Evolutionary conservation across 345 rosid genomes (phyloP).

Genomic region (Syzygium jambos): DNA sequence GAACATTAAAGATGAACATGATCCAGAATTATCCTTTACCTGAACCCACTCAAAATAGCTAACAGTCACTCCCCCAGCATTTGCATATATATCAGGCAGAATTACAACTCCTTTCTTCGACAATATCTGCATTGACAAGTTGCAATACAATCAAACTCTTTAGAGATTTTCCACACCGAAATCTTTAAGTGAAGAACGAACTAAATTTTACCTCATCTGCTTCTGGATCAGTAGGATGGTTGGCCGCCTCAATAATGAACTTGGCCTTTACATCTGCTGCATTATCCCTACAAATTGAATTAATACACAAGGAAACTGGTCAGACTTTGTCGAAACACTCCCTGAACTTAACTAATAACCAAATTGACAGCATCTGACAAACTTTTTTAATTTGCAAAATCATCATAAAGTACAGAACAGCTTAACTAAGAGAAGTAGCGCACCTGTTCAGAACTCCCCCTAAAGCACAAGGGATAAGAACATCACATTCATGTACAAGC

Average conservation of each 20-base stretch:
- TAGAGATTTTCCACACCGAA: neutral
- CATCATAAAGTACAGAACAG: neutral
- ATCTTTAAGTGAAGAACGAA: neutral
- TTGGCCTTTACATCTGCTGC: slow-evolving; percentile 90
- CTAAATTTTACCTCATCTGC: slow-evolving; percentile 77
- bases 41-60: slow-evolving; percentile 99
- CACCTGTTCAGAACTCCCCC: slow-evolving; percentile 96
- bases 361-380: neutral
- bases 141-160: neutral
- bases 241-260: slow-evolving; percentile 94
- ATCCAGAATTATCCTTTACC: slow-evolving; percentile 26
- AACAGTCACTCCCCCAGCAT: slow-evolving; percentile 96
- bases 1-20: neutral
- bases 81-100: slow-evolving; percentile 98
- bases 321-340: neutral
- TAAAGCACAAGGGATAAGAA: slow-evolving; percentile 91
- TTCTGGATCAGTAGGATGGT: slow-evolving; percentile 96
- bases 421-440: neutral
- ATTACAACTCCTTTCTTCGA: slow-evolving; percentile 84
- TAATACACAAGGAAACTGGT: neutral
- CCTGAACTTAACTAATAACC: neutral
- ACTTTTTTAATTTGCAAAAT: neutral
- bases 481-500: slow-evolving; percentile 90
- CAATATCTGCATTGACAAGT: slow-evolving; percentile 50
- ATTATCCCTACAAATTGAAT: slow-evolving; percentile 51